Percentiles rank a stretch among this genome's conserved stretches.
phyloP scores from a whole-genome alignment of 257 asterid genomes.

The Ocimum tenuiflorum region DNA sequence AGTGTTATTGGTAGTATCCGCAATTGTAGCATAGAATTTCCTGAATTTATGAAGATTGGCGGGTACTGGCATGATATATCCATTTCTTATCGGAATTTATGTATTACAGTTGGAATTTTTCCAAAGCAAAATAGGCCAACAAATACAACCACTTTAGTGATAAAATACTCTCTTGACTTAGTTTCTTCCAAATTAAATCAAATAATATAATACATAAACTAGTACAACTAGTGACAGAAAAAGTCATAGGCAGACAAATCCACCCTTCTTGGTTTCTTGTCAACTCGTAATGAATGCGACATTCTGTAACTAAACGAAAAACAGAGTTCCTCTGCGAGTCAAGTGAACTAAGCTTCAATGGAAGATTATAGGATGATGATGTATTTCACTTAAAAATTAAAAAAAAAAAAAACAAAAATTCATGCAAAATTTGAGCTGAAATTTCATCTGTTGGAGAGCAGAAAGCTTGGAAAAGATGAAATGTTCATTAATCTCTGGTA shows the following conservation, averaged over 20 bases:
- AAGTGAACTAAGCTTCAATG: too few relatives aligned
- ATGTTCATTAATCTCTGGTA: neutral
- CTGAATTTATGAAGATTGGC: too few relatives aligned
- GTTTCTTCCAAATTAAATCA: constrained; percentile 11
- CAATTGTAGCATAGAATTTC: too few relatives aligned
- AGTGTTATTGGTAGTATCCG: too few relatives aligned
- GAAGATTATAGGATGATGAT: too few relatives aligned
- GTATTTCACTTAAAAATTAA: too few relatives aligned
- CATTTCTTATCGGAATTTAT: too few relatives aligned
- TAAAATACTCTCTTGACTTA: neutral
- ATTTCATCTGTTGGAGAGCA: neutral
- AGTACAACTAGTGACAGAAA: constrained; percentile 10
- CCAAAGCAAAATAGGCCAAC: neutral
- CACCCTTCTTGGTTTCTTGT: neutral
- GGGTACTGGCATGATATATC: too few relatives aligned
- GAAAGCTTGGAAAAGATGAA: neutral
- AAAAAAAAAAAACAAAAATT: neutral
- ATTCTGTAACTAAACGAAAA: constrained; percentile 1
- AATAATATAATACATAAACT: neutral
- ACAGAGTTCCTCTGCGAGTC: neutral
- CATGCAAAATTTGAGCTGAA: neutral
- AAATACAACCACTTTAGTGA: neutral
- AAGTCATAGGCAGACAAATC: neutral
- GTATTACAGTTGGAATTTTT: too few relatives aligned
- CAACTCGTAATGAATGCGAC: neutral